A percentile compares a stretch with the other conserved stretches of the same genome.
Conservation (phyloP, 2,329 filamentous ascomycete species). For the Fusarium incarnatum region DNA sequence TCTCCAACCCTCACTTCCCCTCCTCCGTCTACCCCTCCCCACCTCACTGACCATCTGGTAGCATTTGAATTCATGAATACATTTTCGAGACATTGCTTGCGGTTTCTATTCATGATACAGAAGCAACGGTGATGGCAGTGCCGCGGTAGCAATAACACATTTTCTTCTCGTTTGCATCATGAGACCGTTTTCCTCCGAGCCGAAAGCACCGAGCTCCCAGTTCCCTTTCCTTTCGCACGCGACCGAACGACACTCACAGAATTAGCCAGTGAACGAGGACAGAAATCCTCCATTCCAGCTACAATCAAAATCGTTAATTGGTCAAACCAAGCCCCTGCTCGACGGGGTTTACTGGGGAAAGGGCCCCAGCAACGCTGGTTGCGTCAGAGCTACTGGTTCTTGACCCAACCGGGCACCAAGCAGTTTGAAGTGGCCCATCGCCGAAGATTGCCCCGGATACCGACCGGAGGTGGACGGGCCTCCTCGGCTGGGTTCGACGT, state of each 20-base stretch:
- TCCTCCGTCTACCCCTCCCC: slow-evolving; percentile 22
- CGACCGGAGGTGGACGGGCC: slow-evolving; percentile 43
- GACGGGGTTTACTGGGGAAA: slow-evolving; percentile 18
- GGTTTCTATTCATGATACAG: not conserved
- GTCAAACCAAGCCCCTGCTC: slow-evolving; percentile 6
- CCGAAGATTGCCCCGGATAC: slow-evolving; percentile 45
- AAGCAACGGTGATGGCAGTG: not conserved
- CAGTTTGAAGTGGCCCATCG: slow-evolving; percentile 32
- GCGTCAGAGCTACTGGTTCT: slow-evolving; percentile 38
- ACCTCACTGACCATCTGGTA: not conserved
- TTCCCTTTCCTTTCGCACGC: slow-evolving; percentile 21
- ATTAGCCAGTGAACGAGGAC: slow-evolving; percentile 20
- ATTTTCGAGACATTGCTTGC: not conserved
- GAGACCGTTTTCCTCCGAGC: slow-evolving; percentile 15
- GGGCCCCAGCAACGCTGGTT: slow-evolving; percentile 28
- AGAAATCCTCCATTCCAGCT: slow-evolving; percentile 39
- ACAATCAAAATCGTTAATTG: slow-evolving; percentile 35
- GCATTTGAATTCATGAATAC: slow-evolving; percentile 15
- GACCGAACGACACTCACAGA: slow-evolving; percentile 5
- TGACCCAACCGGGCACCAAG: slow-evolving; percentile 23
- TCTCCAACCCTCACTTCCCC: slow-evolving; percentile 11
- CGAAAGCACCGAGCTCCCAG: slow-evolving; percentile 34
- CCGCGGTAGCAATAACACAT: not conserved
- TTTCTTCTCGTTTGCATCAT: slow-evolving; percentile 19
- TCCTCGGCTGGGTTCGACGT: slow-evolving; percentile 43